Percentiles rank a stretch among this genome's conserved stretches.
These are phyloP conservation scores for Penicillium oxalicum DNA, from an alignment of 2,329 filamentous ascomycete genomes.

Conservation along the genomic window DNA sequence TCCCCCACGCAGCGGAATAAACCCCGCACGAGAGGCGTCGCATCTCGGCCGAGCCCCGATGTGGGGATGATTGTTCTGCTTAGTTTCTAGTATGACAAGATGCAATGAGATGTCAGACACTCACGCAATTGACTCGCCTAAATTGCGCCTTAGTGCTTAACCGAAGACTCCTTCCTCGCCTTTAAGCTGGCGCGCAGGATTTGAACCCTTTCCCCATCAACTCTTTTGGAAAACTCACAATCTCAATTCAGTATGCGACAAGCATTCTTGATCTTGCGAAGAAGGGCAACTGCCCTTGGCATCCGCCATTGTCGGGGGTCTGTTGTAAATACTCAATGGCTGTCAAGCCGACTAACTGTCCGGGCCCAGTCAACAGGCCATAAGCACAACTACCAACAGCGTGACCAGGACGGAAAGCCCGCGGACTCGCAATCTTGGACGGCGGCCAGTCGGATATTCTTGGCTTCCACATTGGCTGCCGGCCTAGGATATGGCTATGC, in stretches of 20 bases:
- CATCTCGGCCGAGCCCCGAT: constrained; percentile 18
- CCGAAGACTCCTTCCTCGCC: background rate
- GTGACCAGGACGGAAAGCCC: constrained; percentile 13
- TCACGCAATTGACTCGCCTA: no score
- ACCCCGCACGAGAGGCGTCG: background rate
- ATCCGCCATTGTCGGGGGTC: constrained; percentile 12
- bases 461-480: constrained; percentile 47
- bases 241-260: constrained; percentile 17
- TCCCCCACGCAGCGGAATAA: constrained; percentile 6
- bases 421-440: constrained; percentile 30
- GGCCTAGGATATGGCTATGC: constrained; percentile 50
- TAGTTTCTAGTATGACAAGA: no score
- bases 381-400: constrained; percentile 7
- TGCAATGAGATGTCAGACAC: no score
- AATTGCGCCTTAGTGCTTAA: no score
- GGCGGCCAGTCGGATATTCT: constrained; percentile 39
- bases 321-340: no score
- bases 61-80: constrained; percentile 4
- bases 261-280: constrained; percentile 17
- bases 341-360: background rate
- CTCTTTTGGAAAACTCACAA: no score
- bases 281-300: constrained; percentile 25
- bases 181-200: no score
- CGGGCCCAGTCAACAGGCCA: constrained; percentile 16
- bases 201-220: no score